Conservation (phyloP, 208 protist genomes). For the Acanthamoeba castellanii region DNA sequence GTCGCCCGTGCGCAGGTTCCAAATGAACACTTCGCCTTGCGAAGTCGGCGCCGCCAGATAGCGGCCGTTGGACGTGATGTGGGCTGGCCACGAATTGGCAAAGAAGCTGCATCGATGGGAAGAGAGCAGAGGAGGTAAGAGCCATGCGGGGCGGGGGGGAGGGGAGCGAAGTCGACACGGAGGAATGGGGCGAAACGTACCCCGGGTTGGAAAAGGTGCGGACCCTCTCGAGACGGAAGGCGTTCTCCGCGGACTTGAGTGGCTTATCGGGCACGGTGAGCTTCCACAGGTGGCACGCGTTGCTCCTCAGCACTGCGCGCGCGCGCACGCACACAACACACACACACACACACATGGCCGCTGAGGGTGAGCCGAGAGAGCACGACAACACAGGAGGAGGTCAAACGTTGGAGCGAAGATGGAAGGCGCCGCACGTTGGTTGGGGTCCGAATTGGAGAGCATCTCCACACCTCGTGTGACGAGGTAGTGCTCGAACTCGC, state of each 20-base stretch:
- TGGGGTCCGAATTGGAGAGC: conserved; percentile 30
- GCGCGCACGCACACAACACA: too few relatives aligned
- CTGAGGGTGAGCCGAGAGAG: neutral
- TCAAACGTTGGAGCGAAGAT: neutral
- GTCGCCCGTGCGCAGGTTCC: conserved; percentile 61
- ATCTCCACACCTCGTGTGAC: conserved; percentile 72
- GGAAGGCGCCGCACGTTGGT: neutral
- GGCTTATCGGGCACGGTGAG: conserved; percentile 24
- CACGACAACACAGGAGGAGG: neutral
- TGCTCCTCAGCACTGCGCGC: conserved; percentile 20
- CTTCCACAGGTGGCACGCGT: conserved; percentile 69
- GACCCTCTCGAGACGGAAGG: conserved; percentile 63
- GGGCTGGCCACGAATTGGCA: conserved; percentile 73
- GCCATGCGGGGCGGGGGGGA: neutral
- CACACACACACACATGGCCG: neutral
- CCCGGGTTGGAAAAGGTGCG: conserved; percentile 14
- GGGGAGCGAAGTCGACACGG: neutral
- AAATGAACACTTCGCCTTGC: conserved; percentile 76
- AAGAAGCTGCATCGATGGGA: neutral
- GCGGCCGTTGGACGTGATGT: conserved; percentile 51
- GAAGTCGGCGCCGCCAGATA: conserved; percentile 46
- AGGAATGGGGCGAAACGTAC: neutral
- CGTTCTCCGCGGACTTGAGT: conserved; percentile 8
- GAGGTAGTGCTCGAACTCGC: conserved; percentile 55
- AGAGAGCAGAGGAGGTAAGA: neutral